Base-by-base conservation (phyloP, 1,284 basidiomycete species). In the Rhodotorula sp. region DNA sequence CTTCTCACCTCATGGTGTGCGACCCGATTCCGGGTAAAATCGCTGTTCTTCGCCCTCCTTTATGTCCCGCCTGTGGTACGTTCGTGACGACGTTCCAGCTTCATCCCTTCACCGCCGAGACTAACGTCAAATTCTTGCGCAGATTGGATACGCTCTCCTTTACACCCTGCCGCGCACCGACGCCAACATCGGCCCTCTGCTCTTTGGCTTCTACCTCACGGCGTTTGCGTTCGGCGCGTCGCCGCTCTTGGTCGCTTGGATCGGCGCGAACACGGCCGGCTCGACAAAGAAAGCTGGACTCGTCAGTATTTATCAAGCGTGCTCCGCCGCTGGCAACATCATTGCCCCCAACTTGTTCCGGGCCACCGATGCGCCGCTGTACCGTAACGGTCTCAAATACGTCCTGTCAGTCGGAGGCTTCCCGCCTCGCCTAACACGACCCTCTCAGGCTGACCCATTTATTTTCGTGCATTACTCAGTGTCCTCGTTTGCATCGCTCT, bases 191-290 rank as follows among this genome's bases (percentile, higher is more conserved):
- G 75, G 75, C 14, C 71, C 75, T 42, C 74, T 78, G 2, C 78
- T 83, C 12, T 72, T 77, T 45, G 80, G 80, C 0, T 83, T 82
- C 79, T 82, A 83, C 78, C 76, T 82, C 54, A 64, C 82, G 26
- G 77, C 80, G 1, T 81, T 82, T 77, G 72, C 82, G 15, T 83
- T 80, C 70, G 67, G 60, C 60, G 78, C 78, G 48, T 82, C 81
- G 74, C 81, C 82, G 7, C 73, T 80, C 37, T 78, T 81, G 56
- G 77, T 80, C 46, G 78, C 79, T 6, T 83, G 82, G 82, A 79
- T 82, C 69, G 78, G 79, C 29, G 79, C 79, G 51, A 82, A 82
- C 79, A 80, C 78, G 15, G 82, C 77, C 7, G 82, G 82, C n/a
- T 78, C 79, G 61, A 81, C 82, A 51, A 83, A 83, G 78, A 81